A percentile compares a stretch with the other conserved stretches of the same genome.
Conservation (phyloP, 805 yeast species). For the Kazachstania taianensis region DNA sequence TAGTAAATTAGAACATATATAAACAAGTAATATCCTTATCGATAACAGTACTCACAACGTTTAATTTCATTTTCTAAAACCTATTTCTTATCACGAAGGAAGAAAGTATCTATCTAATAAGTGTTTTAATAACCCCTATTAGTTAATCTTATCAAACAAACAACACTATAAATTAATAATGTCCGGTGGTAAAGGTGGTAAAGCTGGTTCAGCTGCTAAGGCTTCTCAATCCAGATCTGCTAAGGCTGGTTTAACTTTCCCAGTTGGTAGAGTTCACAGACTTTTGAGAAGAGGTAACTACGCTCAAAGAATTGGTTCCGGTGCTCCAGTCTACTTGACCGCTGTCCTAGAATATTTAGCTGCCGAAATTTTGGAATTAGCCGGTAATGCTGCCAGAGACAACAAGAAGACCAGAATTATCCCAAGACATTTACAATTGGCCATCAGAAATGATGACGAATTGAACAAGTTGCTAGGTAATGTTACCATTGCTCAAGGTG, state of each 20-base stretch:
- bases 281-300: slow-evolving; percentile 93
- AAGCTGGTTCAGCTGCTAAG: slow-evolving; percentile 91
- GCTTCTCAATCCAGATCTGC: slow-evolving; percentile 97
- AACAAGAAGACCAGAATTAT: slow-evolving; percentile 98
- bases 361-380: slow-evolving; percentile 95
- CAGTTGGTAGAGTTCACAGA: slow-evolving; percentile 99
- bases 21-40: no score
- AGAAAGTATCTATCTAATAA: no score
- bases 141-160: slow-evolving; percentile 2
- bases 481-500: slow-evolving; percentile 98
- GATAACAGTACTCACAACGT: no score
- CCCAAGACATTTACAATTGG: slow-evolving; percentile 97
- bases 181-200: slow-evolving; percentile 73
- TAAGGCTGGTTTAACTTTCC: slow-evolving; percentile 98
- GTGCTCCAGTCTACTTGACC: slow-evolving; percentile 97
- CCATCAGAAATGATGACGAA: slow-evolving; percentile 98
- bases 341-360: slow-evolving; percentile 95
- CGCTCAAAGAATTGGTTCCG: slow-evolving; percentile 98
- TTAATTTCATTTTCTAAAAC: no score
- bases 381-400: slow-evolving; percentile 98
- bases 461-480: slow-evolving; percentile 86
- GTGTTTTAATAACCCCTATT: no score
- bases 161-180: slow-evolving; percentile 31
- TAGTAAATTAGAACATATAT: no score
- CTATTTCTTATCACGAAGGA: no score